Evolutionary conservation across 2,329 filamentous ascomycete genomes (phyloP), one percentile per base, ranked within the genome.

Genomic region (Sarocladiaceae sp.): DNA sequence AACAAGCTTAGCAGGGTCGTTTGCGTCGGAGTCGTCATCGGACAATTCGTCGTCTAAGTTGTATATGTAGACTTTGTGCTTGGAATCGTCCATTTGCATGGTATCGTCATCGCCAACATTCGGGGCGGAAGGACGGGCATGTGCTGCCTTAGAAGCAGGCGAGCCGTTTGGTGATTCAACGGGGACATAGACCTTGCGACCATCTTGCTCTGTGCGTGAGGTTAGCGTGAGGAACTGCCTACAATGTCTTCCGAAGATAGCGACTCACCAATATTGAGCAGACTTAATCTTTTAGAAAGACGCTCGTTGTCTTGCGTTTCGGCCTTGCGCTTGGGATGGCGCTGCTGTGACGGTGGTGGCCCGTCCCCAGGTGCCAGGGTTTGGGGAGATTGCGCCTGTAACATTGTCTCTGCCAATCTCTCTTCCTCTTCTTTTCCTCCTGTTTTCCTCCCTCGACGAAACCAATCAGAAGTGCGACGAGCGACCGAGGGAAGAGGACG

Each of bases 61-160:
- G 74, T 92, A 86, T 60, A 99, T 91, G 76, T 94, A 97, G 55
- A 97, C 83, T 64, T 87, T 89, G 72, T 96, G 79, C 62, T 88
- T 88, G 28, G 88, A 86, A 69, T 96, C 86, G 70, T 97, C 92
- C 55, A 97, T 66, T 53, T 87, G 80, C 93, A 97, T 97, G 53
- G 69, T 64, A 59, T 90, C 86, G 56, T 81, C 29, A 28, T 44
- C 40, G 8, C n/a, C 10, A n/a, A n/a, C n/a, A n/a, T n/a, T n/a
- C n/a, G n/a, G n/a, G 29, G 29, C 29, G 29, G 29, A 33, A 4
- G n/a, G 44, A 48, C 26, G 22, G 26, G 44, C 35, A 20, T 22
- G 25, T 23, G 46, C 35, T 33, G 51, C 23, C 15, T 31, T 18
- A 26, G 59, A 53, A 47, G 56, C 54, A 47, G 60, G 44, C 8